A percentile compares a stretch with the other conserved stretches of the same genome.
These are phyloP conservation scores for Ophiostoma angusticollis DNA, from an alignment of 2,329 filamentous ascomycete genomes.

Conservation along the genomic window DNA sequence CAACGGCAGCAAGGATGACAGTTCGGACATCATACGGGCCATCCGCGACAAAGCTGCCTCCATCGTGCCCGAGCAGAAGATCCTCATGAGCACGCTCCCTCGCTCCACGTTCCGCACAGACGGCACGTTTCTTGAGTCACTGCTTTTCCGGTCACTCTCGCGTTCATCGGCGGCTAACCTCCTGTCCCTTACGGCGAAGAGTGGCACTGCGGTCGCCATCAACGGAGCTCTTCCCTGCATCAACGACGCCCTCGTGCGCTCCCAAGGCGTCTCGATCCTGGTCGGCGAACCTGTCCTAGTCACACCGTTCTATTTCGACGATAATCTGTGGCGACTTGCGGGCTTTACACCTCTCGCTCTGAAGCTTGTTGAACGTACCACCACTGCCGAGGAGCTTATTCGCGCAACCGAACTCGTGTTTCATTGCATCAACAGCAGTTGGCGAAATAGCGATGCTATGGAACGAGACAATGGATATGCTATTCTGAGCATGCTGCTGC, in stretches of 20 bases:
- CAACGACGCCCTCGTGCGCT: conserved; percentile 72
- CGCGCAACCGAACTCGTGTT: conserved; percentile 75
- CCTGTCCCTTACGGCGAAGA: conserved; percentile 56
- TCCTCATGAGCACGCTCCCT: conserved; percentile 74
- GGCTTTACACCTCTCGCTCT: conserved; percentile 78
- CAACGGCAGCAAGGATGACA: conserved; percentile 78
- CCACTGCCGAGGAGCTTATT: conserved; percentile 55
- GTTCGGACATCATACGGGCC: conserved; percentile 80
- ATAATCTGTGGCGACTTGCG: conserved; percentile 85
- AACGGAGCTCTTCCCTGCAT: conserved; percentile 81
- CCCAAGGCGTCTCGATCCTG: conserved; percentile 69
- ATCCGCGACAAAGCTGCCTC: conserved; percentile 75
- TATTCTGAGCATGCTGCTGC: conserved; percentile 69
- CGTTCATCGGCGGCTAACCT: conserved; percentile 55
- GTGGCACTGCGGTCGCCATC: conserved; percentile 66
- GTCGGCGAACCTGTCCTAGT: conserved; percentile 73
- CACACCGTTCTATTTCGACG: conserved; percentile 73
- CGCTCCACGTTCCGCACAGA: conserved; percentile 70
- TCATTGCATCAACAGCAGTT: conserved; percentile 75
- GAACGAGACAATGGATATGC: conserved; percentile 91
- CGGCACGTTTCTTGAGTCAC: conserved; percentile 64
- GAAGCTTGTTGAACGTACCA: conserved; percentile 69
- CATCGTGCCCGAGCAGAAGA: conserved; percentile 66
- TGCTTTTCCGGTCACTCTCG: conserved; percentile 64
- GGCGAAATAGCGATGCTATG: conserved; percentile 98